Percentiles rank a stretch among this genome's conserved stretches.
Conservation (phyloP, 345 rosid genomes). For the Camelina laxa region DNA sequence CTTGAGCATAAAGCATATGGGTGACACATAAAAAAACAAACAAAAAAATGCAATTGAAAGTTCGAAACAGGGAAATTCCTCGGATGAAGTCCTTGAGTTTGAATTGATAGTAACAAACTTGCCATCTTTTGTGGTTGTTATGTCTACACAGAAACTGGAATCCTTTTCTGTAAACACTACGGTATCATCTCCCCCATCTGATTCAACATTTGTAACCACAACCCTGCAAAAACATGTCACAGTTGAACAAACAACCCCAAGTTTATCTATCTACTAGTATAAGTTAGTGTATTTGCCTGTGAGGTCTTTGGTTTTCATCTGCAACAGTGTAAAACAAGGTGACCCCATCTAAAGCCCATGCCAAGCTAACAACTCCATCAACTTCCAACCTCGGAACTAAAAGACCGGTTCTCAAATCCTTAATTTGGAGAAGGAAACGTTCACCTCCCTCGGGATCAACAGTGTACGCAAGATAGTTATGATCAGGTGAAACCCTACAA, state of each 20-base stretch:
- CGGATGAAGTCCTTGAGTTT: constrained; percentile 92
- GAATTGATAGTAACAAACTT: constrained; percentile 94
- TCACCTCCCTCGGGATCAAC: constrained; percentile 74
- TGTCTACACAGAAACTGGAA: constrained; percentile 81
- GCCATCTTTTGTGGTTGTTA: constrained; percentile 93
- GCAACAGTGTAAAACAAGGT: constrained; percentile 70
- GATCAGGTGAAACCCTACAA: constrained; percentile 90
- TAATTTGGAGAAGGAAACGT: constrained; percentile 72
- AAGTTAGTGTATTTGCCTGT: constrained; percentile 53
- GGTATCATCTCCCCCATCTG: constrained; percentile 48
- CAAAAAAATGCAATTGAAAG: constrained; percentile 32
- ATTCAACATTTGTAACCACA: constrained; percentile 60
- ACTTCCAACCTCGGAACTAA: constrained; percentile 56
- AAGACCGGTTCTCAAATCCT: constrained; percentile 65
- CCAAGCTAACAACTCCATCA: constrained; percentile 81
- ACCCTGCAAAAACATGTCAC: constrained; percentile 56
- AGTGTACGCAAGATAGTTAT: constrained; percentile 81
- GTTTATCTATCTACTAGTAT: not conserved
- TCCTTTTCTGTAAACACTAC: constrained; percentile 63
- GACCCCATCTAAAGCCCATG: constrained; percentile 82
- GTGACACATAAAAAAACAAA: too few relatives aligned
- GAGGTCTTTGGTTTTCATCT: constrained; percentile 77
- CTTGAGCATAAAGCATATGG: constrained; percentile 13
- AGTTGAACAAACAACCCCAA: constrained; percentile 29
- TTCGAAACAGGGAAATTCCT: constrained; percentile 57